Percentiles rank a stretch among this genome's conserved stretches.
These are phyloP conservation scores for Asclepias syriaca DNA, from an alignment of 257 asterid species.

Conservation along the genomic window DNA sequence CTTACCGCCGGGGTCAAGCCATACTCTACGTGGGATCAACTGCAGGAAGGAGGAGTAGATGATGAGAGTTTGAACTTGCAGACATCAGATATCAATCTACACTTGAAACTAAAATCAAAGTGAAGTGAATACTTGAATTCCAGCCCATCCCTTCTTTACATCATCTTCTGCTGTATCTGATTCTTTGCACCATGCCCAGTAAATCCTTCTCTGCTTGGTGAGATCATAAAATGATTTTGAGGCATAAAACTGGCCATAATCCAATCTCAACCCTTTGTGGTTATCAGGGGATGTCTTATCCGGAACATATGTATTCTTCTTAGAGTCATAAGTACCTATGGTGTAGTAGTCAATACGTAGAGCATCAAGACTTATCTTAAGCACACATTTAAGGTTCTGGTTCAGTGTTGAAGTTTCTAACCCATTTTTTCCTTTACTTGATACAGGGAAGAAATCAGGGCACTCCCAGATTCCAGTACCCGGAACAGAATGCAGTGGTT, in stretches of 20 bases:
- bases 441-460: conserved; percentile 47
- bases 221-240: conserved; percentile 47
- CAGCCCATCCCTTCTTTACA: conserved; percentile 46
- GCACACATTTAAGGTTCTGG: conserved; percentile 23
- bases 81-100: not conserved
- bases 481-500: conserved; percentile 32
- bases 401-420: conserved; percentile 17
- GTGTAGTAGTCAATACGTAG: conserved; percentile 48
- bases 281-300: conserved; percentile 33
- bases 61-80: not conserved
- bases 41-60: not conserved
- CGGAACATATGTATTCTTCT: conserved; percentile 30
- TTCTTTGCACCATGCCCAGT: conserved; percentile 55
- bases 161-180: conserved; percentile 29
- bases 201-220: conserved; percentile 32
- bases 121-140: conserved; percentile 25
- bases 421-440: conserved; percentile 19
- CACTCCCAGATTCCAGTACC: conserved; percentile 53
- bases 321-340: conserved; percentile 24
- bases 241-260: conserved; percentile 51
- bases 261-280: conserved; percentile 41
- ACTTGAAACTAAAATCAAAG: not conserved
- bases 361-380: conserved; percentile 36
- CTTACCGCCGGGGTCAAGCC: conserved; percentile 40
- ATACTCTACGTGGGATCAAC: conserved; percentile 37